Evolutionary conservation across 2,329 filamentous ascomycete genomes (phyloP), one percentile per base, ranked within the genome.

Genomic region (Beauveria varroae): DNA sequence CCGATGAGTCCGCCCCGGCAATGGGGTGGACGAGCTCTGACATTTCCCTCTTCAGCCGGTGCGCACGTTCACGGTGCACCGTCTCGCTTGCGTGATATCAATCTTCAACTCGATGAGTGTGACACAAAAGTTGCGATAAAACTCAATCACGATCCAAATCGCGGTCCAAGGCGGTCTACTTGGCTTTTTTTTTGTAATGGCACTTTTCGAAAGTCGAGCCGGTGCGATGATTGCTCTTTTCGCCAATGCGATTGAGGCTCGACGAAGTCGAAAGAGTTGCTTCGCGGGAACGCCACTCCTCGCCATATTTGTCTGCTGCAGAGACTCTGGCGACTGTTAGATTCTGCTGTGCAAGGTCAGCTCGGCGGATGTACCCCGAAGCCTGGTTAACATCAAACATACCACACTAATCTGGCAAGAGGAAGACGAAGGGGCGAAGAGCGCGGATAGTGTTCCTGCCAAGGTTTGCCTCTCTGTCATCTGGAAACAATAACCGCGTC

Each of bases 391-490:
- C n/a, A 60, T 34, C 57, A 53, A 60, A 54, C 49, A 54, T 37
- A 8, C n/a, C 26, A 46, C 26, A 46, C 24, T 28, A 28, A 53
- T 34, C 24, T 8, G 44, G 40, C 41, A 22, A 20, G 10, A 10
- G 9, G n/a, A 52, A n/a, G 20, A 60, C 47, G 24, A 34, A 44
- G 57, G 57, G 44, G 57, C 26, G 37, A 59, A 8, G n/a, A 46
- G n/a, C 22, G 24, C 44, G 26, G 34, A 24, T 26, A 22, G 40
- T 54, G 18, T 40, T 20, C 57, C 20, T 53, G 57, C 57, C 40
- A 54, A 60, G 37, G 57, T 60, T 60, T 60, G 57, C 41, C 49
- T 52, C 26, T 53, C 26, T 54, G 57, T 60, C 40, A 60, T 46
- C 50, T 53, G 57, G 57, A 60, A 60, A 60, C 57, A 60, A 20